Base-by-base conservation (phyloP, 2,329 filamentous ascomycete species). In the Lachnellula hyalina region DNA sequence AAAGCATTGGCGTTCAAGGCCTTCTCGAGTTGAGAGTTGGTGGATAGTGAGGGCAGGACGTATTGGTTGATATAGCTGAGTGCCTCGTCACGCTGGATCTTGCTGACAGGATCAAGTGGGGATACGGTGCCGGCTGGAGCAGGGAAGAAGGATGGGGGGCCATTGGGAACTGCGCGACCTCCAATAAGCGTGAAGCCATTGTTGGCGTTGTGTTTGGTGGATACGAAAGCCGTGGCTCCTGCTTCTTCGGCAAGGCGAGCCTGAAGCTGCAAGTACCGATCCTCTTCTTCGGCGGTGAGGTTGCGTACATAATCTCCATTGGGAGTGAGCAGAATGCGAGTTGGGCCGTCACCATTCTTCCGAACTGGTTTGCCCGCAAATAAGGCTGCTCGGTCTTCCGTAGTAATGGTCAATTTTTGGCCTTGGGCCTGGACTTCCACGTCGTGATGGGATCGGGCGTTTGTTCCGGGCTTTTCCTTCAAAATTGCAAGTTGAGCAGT, bases 271-370 rank as follows among this genome's bases (percentile, higher is more conserved):
- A 93, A 74, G 61, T 87, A 92, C 4, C 80, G 79, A 35, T 85
- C 76, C 66, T 92, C 88, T 59, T 92, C 84, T 42, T 86, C 82
- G 4, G 78, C 72, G 1, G 78, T 84, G 52, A 94, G 72, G 55
- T 87, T 86, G 60, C 86, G 84, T n/a, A 93, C 76, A 67, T 87
- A 89, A 59, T 89, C 85, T 11, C 89, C 88, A 58, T 87, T 84
- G 0, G 88, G 86, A 0, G 88, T 91, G 51, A 92, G 82, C 61
- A 92, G 78, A 59, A 88, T 83, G 25, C 86, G 79, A 68, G 80
- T 57, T 69, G 56, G 78, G 53, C 83, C 84, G 58, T 87, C 84
- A 2, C 83, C 74, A 40, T 84, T 71, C 68, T 86, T 86, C 56
- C 78, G 80, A 8, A 87, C 81, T 11, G 82, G 74, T 57, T 77